These are phyloP conservation scores for Filobasidium uniguttulatum DNA, from an alignment of 1,284 basidiomycete genomes.

Conservation along the genomic window DNA sequence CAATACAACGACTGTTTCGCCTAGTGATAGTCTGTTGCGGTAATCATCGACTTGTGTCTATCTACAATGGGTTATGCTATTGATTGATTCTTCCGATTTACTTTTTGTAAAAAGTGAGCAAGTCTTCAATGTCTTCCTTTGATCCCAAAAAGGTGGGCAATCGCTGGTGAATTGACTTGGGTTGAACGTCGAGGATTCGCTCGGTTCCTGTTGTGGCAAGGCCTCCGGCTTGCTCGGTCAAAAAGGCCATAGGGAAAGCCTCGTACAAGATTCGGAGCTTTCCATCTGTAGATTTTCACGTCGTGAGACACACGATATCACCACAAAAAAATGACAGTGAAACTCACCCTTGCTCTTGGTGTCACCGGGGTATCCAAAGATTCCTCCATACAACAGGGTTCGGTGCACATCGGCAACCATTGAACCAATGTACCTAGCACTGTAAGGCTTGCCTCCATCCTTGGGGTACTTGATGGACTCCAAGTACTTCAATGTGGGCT, in stretches of 20 bases:
- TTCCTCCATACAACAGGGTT: conserved; percentile 86
- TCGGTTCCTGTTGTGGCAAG: conserved; percentile 85
- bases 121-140: conserved; percentile 83
- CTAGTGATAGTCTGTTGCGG: no score
- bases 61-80: no score
- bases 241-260: conserved; percentile 97
- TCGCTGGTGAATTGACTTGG: conserved; percentile 79
- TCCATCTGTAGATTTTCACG: no score
- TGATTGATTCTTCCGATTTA: conserved; percentile 2
- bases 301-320: not conserved
- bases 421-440: conserved; percentile 91
- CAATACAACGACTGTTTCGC: no score
- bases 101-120: conserved; percentile 63
- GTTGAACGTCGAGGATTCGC: conserved; percentile 84
- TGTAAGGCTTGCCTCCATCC: conserved; percentile 65
- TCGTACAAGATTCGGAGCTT: conserved; percentile 94
- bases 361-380: conserved; percentile 96
- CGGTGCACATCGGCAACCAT: conserved; percentile 56
- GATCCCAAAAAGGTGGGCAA: conserved; percentile 89
- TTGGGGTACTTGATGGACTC: conserved; percentile 75
- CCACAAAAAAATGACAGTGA: not conserved
- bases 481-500: conserved; percentile 63
- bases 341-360: conserved; percentile 65
- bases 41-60: no score
- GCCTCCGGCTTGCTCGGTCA: conserved; percentile 94